phyloP scores from a whole-genome alignment of 2,329 filamentous ascomycete species.

The Sclerotinia glacialis region DNA sequence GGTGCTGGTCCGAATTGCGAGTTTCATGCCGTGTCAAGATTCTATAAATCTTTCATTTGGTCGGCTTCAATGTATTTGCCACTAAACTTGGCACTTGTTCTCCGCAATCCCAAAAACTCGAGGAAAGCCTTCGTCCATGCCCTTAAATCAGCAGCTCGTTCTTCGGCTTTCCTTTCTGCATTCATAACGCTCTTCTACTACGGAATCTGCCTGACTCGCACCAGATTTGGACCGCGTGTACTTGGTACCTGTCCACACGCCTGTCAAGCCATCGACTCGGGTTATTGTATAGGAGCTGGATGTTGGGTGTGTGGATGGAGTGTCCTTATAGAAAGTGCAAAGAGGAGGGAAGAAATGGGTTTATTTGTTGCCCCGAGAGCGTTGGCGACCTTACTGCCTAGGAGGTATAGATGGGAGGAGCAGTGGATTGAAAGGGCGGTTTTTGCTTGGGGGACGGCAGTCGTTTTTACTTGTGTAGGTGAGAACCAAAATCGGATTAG shows the following conservation, averaged over 20 bases:
- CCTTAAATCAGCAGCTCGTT: conserved; percentile 58
- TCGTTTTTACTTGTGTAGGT: conserved; percentile 65
- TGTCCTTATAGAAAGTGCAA: conserved; percentile 66
- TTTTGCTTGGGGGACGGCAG: conserved; percentile 65
- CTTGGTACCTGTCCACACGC: conserved; percentile 52
- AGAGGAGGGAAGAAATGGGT: conserved; percentile 69
- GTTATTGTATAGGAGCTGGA: conserved; percentile 67
- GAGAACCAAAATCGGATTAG: conserved; percentile 55
- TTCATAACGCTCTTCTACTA: conserved; percentile 85
- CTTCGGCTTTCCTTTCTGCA: conserved; percentile 72
- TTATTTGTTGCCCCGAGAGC: conserved; percentile 80
- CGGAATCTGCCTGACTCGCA: conserved; percentile 74
- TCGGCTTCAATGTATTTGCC: conserved; percentile 72
- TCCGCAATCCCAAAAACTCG: conserved; percentile 48
- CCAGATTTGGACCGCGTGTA: conserved; percentile 67
- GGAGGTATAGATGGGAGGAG: conserved; percentile 60
- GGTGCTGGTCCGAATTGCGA: conserved; percentile 72
- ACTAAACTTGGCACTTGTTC: conserved; percentile 65
- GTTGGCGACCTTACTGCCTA: conserved; percentile 69
- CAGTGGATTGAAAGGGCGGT: conserved; percentile 64
- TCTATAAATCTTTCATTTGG: conserved; percentile 68
- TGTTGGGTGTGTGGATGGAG: conserved; percentile 80
- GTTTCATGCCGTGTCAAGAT: conserved; percentile 66
- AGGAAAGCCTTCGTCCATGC: conserved; percentile 44
- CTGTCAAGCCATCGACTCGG: conserved; percentile 55